Base-by-base conservation (phyloP, 2,329 filamentous ascomycete species). In the Setomelanomma holmii region DNA sequence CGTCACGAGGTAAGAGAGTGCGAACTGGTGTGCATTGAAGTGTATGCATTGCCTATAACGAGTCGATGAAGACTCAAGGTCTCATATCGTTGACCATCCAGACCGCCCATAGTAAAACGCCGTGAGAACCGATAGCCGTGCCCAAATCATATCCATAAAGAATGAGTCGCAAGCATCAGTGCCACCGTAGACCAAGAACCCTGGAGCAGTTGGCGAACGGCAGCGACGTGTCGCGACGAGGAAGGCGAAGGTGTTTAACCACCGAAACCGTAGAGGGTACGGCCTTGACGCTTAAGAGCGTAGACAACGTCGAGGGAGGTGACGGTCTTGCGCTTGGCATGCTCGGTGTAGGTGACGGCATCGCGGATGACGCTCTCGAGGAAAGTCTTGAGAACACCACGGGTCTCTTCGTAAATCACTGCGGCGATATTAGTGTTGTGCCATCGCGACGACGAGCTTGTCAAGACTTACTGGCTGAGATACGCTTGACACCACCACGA, bases 231-330 rank as follows among this genome's bases (percentile, higher is more conserved):
- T 40, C 51, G 55, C 57, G 50, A 61, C 56, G 45, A 51, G 45
- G 53, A 53, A 50, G 27, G 14, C 27, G 27, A 64, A 60, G 51
- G 52, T 46, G 72, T 71, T 86, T 90, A 93, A 85, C 89, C 90
- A 84, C 90, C 90, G 85, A 93, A 93, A 82, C 90, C 89, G 84
- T 93, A 93, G 64, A 93, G 88, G 75, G 89, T 78, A 60, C 89
- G 82, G 73, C 85, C 85, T 77, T 87, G 85, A 73, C 85, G 79
- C 82, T 87, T 85, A 61, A 85, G 77, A 51, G 82, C 82, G 68
- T 86, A 85, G 75, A 86, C 84, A 33, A 86, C 84, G 66, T 87
- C 84, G 60, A 86, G 82, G 4, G 84, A 86, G 42, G 84, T 90
- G 76, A 90, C 88, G 12, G 88, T 90, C 86, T 90, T 90, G 79